These are phyloP conservation scores for Fusarium domesticum DNA, from an alignment of 2,329 filamentous ascomycete genomes.

Conservation along the genomic window DNA sequence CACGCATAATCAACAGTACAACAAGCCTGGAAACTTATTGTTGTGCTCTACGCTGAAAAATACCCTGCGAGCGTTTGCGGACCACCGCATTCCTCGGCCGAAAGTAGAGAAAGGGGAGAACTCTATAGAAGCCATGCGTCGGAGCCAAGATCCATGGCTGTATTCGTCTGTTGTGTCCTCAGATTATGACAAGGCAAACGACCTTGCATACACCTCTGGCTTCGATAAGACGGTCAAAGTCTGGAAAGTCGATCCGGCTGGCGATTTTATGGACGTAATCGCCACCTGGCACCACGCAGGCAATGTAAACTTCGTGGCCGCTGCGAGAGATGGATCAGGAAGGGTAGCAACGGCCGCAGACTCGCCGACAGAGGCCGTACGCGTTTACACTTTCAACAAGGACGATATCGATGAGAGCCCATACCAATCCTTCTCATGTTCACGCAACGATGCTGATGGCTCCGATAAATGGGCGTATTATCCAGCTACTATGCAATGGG, in stretches of 20 bases:
- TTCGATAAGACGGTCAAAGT: slow-evolving; percentile 61
- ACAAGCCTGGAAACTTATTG: slow-evolving; percentile 60
- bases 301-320: slow-evolving; percentile 61
- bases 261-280: slow-evolving; percentile 40
- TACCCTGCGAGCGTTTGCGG: slow-evolving; percentile 49
- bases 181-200: slow-evolving; percentile 47
- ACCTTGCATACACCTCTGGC: slow-evolving; percentile 56
- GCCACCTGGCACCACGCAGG: slow-evolving; percentile 55
- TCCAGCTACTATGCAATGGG: slow-evolving; percentile 64
- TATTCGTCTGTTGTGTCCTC: slow-evolving; percentile 63
- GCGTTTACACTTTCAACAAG: slow-evolving; percentile 51
- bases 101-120: slow-evolving; percentile 53
- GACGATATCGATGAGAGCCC: slow-evolving; percentile 36
- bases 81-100: slow-evolving; percentile 57
- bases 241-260: slow-evolving; percentile 46
- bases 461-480: slow-evolving; percentile 59
- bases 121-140: slow-evolving; percentile 53
- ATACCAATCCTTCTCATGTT: slow-evolving; percentile 43
- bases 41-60: slow-evolving; percentile 48
- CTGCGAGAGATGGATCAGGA: slow-evolving; percentile 46
- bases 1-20: slow-evolving; percentile 62
- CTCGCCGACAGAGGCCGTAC: slow-evolving; percentile 50
- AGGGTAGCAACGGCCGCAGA: slow-evolving; percentile 60
- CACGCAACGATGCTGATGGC: slow-evolving; percentile 33
- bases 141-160: slow-evolving; percentile 60